Percentiles rank a stretch among this genome's conserved stretches.
These are phyloP conservation scores for Penicillium oxalicum DNA, from an alignment of 2,329 filamentous ascomycete genomes.

Conservation along the genomic window DNA sequence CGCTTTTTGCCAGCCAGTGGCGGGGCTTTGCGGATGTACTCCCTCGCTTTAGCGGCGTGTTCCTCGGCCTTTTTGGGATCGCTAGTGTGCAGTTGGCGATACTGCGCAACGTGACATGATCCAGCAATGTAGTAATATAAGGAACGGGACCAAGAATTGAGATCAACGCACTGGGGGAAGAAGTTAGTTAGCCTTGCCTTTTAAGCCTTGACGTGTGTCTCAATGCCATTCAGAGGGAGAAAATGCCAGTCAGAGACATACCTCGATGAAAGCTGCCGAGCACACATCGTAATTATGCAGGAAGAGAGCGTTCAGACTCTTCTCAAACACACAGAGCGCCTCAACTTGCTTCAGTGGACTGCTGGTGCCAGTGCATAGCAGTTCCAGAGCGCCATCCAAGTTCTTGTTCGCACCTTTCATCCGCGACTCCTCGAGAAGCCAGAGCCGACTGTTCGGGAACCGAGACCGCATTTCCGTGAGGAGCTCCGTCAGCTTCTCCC, in stretches of 20 bases:
- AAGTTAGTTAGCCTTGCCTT: background rate
- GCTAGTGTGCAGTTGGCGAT: constrained; percentile 48
- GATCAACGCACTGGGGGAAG: constrained; percentile 54
- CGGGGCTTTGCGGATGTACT: constrained; percentile 66
- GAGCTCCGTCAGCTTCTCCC: constrained; percentile 59
- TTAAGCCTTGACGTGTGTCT: too few relatives aligned
- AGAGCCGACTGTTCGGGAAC: constrained; percentile 77
- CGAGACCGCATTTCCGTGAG: constrained; percentile 67
- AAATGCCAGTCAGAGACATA: constrained; percentile 22
- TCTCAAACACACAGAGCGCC: constrained; percentile 79
- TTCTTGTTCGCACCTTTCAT: constrained; percentile 63
- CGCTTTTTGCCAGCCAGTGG: constrained; percentile 74
- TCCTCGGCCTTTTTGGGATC: constrained; percentile 44
- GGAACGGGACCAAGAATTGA: constrained; percentile 87
- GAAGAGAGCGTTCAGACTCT: constrained; percentile 71
- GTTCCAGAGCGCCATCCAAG: constrained; percentile 60
- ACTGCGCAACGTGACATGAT: constrained; percentile 71
- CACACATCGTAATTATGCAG: constrained; percentile 69
- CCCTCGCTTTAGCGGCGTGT: constrained; percentile 60
- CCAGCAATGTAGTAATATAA: constrained; percentile 88
- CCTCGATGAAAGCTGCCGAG: constrained; percentile 64
- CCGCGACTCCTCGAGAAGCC: constrained; percentile 81
- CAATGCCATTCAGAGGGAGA: background rate
- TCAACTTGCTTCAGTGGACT: constrained; percentile 83
- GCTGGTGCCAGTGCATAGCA: constrained; percentile 55